Percentiles rank a stretch among this genome's conserved stretches.
Conservation (phyloP, 192 early-diverging fungal species). For the Phlyctochytrium bullatum region DNA sequence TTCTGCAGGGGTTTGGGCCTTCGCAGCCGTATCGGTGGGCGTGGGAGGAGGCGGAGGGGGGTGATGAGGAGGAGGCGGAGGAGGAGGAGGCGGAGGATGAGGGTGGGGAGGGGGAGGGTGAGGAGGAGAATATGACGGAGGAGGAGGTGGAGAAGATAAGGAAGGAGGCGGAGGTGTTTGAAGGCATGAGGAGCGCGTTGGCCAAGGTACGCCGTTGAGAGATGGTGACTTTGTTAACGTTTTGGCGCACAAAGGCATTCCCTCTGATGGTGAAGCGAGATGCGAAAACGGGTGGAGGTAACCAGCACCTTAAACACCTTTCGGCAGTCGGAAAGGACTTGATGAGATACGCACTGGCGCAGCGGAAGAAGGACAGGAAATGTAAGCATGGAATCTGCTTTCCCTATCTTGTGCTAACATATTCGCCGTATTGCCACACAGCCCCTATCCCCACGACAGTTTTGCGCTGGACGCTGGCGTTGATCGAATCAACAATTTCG, state of each 20-base stretch:
- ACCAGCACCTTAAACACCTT: too few relatives aligned
- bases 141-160: not conserved
- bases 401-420: too few relatives aligned
- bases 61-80: not conserved
- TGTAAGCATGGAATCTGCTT: too few relatives aligned
- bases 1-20: not conserved
- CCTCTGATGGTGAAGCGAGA: too few relatives aligned
- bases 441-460: not conserved
- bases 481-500: not conserved
- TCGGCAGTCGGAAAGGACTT: not conserved
- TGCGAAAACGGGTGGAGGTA: too few relatives aligned
- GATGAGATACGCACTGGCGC: not conserved
- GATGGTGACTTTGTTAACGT: too few relatives aligned
- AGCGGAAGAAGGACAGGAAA: not conserved
- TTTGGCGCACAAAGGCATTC: too few relatives aligned
- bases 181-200: not conserved
- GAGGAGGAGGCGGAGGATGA: not conserved
- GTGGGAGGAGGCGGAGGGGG: not conserved
- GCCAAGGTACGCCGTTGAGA: not conserved
- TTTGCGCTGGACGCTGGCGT: not conserved
- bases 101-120: not conserved
- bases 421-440: too few relatives aligned
- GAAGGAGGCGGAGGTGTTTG: not conserved
- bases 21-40: not conserved
- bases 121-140: not conserved